Percentiles rank a stretch among this genome's conserved stretches.
Evolutionary conservation across 768 basidiomycete genomes (phyloP).

Genomic region (Podaxis sp.): DNA sequence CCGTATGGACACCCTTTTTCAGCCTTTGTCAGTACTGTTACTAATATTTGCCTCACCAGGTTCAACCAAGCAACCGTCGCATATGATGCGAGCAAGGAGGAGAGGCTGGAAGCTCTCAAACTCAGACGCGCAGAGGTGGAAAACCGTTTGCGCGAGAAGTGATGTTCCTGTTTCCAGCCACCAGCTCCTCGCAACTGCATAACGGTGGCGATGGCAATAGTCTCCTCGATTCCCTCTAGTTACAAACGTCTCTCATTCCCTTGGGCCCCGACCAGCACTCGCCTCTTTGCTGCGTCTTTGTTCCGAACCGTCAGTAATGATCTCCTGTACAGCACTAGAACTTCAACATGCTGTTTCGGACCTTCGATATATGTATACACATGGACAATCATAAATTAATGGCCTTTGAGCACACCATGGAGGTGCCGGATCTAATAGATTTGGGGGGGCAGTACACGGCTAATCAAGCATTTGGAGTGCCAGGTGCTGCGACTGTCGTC

Average conservation of each 20-base stretch:
- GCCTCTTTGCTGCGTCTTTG: background rate
- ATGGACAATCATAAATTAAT: background rate
- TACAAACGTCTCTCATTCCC: background rate
- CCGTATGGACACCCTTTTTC: slow-evolving; percentile 51
- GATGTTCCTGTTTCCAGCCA: background rate
- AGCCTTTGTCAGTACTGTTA: background rate
- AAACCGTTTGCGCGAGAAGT: slow-evolving; percentile 55
- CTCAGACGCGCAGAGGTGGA: slow-evolving; percentile 61
- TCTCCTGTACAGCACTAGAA: background rate
- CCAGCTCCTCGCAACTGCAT: background rate
- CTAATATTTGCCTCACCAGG: slow-evolving; percentile 29
- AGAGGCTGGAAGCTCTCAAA: slow-evolving; percentile 72
- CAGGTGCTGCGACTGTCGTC: background rate
- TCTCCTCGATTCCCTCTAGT: background rate
- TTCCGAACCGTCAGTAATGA: background rate
- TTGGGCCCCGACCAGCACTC: background rate
- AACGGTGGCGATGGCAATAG: background rate
- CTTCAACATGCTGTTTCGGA: background rate
- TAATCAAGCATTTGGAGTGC: too few species aligned
- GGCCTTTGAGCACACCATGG: background rate
- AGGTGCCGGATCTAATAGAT: background rate
- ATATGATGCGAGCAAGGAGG: slow-evolving; percentile 87
- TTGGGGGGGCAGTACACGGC: background rate
- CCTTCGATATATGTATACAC: background rate
- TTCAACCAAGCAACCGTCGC: slow-evolving; percentile 80